phyloP scores from a whole-genome alignment of 768 basidiomycete genomes.

The Rickenella mellea region DNA sequence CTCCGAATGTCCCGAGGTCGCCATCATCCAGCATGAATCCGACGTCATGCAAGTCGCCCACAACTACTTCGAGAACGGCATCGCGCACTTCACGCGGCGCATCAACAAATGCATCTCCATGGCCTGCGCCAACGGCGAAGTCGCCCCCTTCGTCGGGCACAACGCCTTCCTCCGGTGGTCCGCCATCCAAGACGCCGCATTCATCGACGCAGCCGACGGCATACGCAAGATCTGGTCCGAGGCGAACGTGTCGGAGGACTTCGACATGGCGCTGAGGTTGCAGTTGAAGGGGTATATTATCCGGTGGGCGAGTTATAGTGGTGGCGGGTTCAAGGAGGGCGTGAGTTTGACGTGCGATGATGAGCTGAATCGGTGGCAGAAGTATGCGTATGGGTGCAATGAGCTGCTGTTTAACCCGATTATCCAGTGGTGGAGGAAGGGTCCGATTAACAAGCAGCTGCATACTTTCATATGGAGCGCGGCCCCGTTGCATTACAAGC shows the following conservation, averaged over 20 bases:
- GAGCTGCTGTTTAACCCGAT: slow-evolving; percentile 84
- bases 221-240: slow-evolving; percentile 56
- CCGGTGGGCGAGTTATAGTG: slow-evolving; percentile 79
- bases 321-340: slow-evolving; percentile 85
- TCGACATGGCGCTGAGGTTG: slow-evolving; percentile 56
- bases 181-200: slow-evolving; percentile 46
- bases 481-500: slow-evolving; percentile 77
- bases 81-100: slow-evolving; percentile 79
- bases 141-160: slow-evolving; percentile 37
- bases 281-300: slow-evolving; percentile 65
- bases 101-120: slow-evolving; percentile 81
- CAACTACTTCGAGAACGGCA: slow-evolving; percentile 87
- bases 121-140: slow-evolving; percentile 35
- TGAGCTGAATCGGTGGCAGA: slow-evolving; percentile 89
- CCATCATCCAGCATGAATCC: slow-evolving; percentile 86
- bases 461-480: slow-evolving; percentile 67
- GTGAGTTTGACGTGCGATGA: slow-evolving; percentile 85
- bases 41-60: slow-evolving; percentile 87
- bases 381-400: slow-evolving; percentile 72
- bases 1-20: slow-evolving; percentile 70
- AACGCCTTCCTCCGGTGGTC: slow-evolving; percentile 49
- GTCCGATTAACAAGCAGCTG: slow-evolving; percentile 78
- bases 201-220: slow-evolving; percentile 41
- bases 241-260: slow-evolving; percentile 58
- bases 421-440: slow-evolving; percentile 63